Evolutionary conservation across 2,329 filamentous ascomycete species (phyloP).

Genomic region (Septoria petroselini): DNA sequence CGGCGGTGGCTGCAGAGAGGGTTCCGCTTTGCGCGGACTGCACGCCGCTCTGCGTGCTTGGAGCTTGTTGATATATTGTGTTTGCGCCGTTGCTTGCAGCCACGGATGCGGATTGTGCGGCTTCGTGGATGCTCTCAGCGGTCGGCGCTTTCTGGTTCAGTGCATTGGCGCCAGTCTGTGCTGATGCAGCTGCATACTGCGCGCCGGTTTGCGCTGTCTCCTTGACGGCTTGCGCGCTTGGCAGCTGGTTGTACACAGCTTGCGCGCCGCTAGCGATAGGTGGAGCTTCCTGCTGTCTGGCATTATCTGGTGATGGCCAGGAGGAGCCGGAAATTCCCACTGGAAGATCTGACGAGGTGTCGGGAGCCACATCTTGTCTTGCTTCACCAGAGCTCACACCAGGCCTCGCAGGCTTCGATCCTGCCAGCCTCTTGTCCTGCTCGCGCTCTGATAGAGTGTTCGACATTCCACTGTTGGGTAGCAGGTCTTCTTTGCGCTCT

Average conservation of each 20-base stretch:
- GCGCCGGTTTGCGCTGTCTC: neutral
- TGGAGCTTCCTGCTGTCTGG: neutral
- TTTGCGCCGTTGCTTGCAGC: neutral
- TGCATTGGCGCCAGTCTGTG: no score
- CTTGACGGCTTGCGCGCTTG: slow-evolving; percentile 7
- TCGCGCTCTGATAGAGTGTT: neutral
- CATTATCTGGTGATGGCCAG: slow-evolving; percentile 7
- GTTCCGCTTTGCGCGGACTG: neutral
- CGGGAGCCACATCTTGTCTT: neutral
- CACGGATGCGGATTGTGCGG: no score
- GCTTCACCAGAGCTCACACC: neutral
- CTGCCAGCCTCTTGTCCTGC: neutral
- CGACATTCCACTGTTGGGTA: no score
- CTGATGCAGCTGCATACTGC: no score
- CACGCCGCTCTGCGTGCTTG: no score
- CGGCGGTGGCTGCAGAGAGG: neutral
- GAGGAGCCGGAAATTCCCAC: neutral
- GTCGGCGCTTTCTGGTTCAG: no score
- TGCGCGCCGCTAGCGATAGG: neutral
- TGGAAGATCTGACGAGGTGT: neutral
- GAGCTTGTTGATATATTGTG: neutral
- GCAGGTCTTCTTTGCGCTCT: no score
- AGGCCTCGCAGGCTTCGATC: neutral
- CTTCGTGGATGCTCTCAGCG: no score
- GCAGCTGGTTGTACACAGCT: slow-evolving; percentile 3